Percentiles rank a stretch among this genome's conserved stretches.
Conservation (phyloP, 2,329 filamentous ascomycete species). For the Aspergillus puulaauensis region DNA sequence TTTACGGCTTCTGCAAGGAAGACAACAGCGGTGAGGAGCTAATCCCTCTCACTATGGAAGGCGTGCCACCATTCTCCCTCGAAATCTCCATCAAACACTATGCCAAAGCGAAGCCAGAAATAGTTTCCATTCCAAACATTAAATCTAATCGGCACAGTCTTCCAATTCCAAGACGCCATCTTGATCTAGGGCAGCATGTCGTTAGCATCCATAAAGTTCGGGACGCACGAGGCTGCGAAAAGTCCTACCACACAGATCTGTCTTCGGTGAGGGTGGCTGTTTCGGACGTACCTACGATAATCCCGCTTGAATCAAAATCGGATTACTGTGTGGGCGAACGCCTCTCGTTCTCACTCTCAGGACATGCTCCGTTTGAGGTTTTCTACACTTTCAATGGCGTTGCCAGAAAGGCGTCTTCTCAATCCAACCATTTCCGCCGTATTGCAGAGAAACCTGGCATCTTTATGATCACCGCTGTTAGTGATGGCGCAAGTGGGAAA, state of each 20-base stretch:
- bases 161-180: slow-evolving; percentile 76
- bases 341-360: slow-evolving; percentile 86
- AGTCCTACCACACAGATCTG: slow-evolving; percentile 67
- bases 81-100: slow-evolving; percentile 94
- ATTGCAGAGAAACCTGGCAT: slow-evolving; percentile 88
- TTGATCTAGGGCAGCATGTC: slow-evolving; percentile 86
- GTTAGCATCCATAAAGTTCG: slow-evolving; percentile 87
- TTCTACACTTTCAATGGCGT: slow-evolving; percentile 84
- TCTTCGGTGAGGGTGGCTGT: slow-evolving; percentile 87
- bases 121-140: slow-evolving; percentile 79
- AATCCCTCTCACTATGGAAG: slow-evolving; percentile 82
- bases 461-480: slow-evolving; percentile 82
- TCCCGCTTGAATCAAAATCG: slow-evolving; percentile 75
- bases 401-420: slow-evolving; percentile 69
- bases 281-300: slow-evolving; percentile 88
- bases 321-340: slow-evolving; percentile 97
- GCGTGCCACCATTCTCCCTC: slow-evolving; percentile 81
- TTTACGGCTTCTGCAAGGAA: slow-evolving; percentile 91
- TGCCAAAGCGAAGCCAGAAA: slow-evolving; percentile 73
- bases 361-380: slow-evolving; percentile 88
- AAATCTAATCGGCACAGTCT: slow-evolving; percentile 72
- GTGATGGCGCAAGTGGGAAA: slow-evolving; percentile 78
- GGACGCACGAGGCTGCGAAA: slow-evolving; percentile 82
- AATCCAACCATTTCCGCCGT: slow-evolving; percentile 81
- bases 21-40: slow-evolving; percentile 78